Evolutionary conservation across 306 rosid genomes (phyloP).

Genomic region (Canavalia ensiformis): DNA sequence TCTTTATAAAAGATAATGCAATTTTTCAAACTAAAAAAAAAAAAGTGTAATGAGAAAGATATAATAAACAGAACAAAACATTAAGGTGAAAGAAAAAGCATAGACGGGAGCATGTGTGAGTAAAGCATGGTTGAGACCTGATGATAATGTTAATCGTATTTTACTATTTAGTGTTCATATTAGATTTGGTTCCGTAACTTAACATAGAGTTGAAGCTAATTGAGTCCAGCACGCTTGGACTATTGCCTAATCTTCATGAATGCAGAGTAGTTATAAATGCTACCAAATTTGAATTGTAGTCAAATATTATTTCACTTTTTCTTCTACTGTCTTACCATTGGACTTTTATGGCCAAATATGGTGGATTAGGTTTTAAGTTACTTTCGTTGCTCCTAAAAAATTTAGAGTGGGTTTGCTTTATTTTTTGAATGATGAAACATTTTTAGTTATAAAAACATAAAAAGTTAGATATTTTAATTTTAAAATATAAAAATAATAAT

Average conservation of each 20-base stretch:
- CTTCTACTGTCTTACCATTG: neutral
- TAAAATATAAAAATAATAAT: no score
- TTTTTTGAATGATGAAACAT: no score
- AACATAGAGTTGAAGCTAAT: neutral
- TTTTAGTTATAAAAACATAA: no score
- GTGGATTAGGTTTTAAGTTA: slow-evolving; percentile 32
- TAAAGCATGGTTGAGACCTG: no score
- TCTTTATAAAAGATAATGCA: neutral
- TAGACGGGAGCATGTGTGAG: neutral
- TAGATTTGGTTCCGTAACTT: neutral
- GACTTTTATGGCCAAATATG: slow-evolving; percentile 18
- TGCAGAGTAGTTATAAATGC: slow-evolving; percentile 16
- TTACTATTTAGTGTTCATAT: neutral
- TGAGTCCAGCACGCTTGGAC: slow-evolving; percentile 38
- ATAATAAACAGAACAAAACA: neutral
- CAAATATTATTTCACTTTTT: slow-evolving; percentile 22
- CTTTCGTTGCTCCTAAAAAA: neutral
- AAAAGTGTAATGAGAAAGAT: neutral
- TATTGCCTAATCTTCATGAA: slow-evolving; percentile 24
- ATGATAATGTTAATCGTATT: neutral
- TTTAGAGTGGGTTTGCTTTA: no score
- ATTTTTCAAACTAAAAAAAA: no score
- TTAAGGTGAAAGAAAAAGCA: neutral
- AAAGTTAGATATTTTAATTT: no score
- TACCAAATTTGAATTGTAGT: slow-evolving; percentile 24